Conservation (phyloP, 2,329 filamentous ascomycete genomes). For the Acephala macrosclerotiorum region DNA sequence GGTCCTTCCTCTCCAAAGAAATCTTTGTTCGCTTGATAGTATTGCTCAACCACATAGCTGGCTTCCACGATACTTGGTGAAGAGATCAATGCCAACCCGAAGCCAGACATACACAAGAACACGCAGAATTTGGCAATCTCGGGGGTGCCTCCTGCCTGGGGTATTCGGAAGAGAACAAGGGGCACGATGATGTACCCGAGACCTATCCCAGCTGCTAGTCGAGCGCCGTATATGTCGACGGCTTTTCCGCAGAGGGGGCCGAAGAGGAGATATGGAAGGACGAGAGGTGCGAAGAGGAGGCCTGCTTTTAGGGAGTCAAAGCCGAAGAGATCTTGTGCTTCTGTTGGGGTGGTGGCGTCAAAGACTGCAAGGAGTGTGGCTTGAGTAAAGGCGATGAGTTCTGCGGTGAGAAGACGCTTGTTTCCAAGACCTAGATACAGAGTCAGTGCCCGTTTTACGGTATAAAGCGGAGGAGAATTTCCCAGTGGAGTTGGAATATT, state of each 20-base stretch:
- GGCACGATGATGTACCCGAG: slow-evolving; percentile 34
- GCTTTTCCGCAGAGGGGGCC: slow-evolving; percentile 46
- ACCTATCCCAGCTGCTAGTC: slow-evolving; percentile 44
- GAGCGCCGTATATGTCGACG: slow-evolving; percentile 48
- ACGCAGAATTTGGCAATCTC: slow-evolving; percentile 55
- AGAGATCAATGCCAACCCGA: slow-evolving; percentile 60
- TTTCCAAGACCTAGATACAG: slow-evolving; percentile 46
- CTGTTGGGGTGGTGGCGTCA: slow-evolving; percentile 49
- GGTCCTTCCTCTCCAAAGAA: slow-evolving; percentile 64
- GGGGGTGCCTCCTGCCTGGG: slow-evolving; percentile 46
- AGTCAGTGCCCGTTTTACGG: no score
- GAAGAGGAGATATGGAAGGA: slow-evolving; percentile 47
- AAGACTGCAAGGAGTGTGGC: slow-evolving; percentile 49
- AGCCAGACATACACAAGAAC: slow-evolving; percentile 55
- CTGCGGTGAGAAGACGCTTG: slow-evolving; percentile 49
- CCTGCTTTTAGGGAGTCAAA: slow-evolving; percentile 48
- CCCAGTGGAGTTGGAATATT: no score
- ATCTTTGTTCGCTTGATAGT: slow-evolving; percentile 60
- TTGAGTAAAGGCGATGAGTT: slow-evolving; percentile 52
- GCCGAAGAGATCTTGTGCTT: slow-evolving; percentile 47
- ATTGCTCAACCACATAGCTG: slow-evolving; percentile 60
- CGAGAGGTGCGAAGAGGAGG: slow-evolving; percentile 48
- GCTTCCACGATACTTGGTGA: slow-evolving; percentile 64
- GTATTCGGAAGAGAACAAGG: slow-evolving; percentile 50
- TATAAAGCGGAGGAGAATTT: no score